Percentiles rank a stretch among this genome's conserved stretches.
phyloP scores from a whole-genome alignment of 2,329 filamentous ascomycete genomes.

The Neurospora crassa region DNA sequence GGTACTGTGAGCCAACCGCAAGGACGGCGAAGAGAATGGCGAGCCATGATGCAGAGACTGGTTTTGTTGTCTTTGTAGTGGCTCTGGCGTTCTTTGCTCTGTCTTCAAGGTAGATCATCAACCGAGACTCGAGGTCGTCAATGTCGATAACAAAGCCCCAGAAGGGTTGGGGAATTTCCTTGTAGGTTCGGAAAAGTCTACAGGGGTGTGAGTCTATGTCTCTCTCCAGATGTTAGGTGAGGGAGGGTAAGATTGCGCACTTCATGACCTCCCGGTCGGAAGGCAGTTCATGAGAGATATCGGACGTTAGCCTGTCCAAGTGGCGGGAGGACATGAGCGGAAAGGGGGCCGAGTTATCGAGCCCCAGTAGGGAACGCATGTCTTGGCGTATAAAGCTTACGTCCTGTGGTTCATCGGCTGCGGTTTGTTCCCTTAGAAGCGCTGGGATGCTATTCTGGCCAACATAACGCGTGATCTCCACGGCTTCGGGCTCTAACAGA shows the following conservation, averaged over 20 bases:
- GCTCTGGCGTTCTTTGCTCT: constrained; percentile 46
- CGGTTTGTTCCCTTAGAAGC: constrained; percentile 51
- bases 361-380: constrained; percentile 55
- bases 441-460: constrained; percentile 60
- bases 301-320: constrained; percentile 48
- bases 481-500: constrained; percentile 39
- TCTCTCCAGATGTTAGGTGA: background rate
- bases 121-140: constrained; percentile 52
- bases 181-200: constrained; percentile 56
- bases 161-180: constrained; percentile 57
- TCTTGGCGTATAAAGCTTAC: constrained; percentile 50
- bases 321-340: constrained; percentile 57
- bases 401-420: constrained; percentile 40
- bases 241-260: constrained; percentile 30
- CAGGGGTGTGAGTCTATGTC: background rate
- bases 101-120: constrained; percentile 58
- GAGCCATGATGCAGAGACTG: constrained; percentile 55
- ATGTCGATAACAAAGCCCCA: constrained; percentile 61
- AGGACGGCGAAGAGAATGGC: constrained; percentile 56
- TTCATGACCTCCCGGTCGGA: constrained; percentile 59
- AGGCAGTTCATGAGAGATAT: constrained; percentile 52
- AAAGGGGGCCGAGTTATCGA: constrained; percentile 57
- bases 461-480: constrained; percentile 49
- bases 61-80: constrained; percentile 34
- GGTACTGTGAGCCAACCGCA: constrained; percentile 57